These are phyloP conservation scores for Strobilomyces confusus DNA, from an alignment of 768 basidiomycete species.

Conservation along the genomic window DNA sequence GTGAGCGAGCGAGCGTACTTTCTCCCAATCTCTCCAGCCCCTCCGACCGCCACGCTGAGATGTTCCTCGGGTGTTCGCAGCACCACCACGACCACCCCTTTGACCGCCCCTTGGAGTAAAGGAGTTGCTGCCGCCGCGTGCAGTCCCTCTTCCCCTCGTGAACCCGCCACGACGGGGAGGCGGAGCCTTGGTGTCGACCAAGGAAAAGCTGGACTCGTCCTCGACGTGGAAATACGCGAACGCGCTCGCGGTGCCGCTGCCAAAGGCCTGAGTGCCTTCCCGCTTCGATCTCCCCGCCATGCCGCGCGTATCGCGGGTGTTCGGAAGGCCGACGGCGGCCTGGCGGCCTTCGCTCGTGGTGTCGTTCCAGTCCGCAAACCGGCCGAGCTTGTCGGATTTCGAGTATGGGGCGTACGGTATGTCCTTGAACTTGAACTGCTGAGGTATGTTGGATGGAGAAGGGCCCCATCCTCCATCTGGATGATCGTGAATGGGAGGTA, in stretches of 20 bases:
- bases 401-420: slow-evolving; percentile 98
- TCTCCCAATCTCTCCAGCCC: slow-evolving; percentile 95
- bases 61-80: slow-evolving; percentile 41
- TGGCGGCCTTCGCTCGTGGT: slow-evolving; percentile 61
- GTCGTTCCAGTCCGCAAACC: slow-evolving; percentile 98
- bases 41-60: slow-evolving; percentile 42
- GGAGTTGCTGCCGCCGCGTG: slow-evolving; percentile 35
- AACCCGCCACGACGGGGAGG: slow-evolving; percentile 71
- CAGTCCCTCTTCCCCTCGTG: slow-evolving; percentile 43
- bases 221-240: slow-evolving; percentile 98
- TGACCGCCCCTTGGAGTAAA: slow-evolving; percentile 41
- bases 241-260: slow-evolving; percentile 84
- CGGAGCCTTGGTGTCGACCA: slow-evolving; percentile 85
- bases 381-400: slow-evolving; percentile 96
- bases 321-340: slow-evolving; percentile 44
- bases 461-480: slow-evolving; percentile 92
- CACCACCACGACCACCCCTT: slow-evolving; percentile 44
- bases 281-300: slow-evolving; percentile 57
- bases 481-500: slow-evolving; percentile 88
- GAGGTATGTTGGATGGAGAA: slow-evolving; percentile 77
- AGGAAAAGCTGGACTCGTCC: slow-evolving; percentile 94
- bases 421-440: slow-evolving; percentile 96
- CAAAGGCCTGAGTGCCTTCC: slow-evolving; percentile 82
- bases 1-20: slow-evolving; percentile 44
- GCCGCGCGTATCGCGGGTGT: slow-evolving; percentile 47